Evolutionary conservation across 1,284 basidiomycete species (phyloP).

Genomic region (Tranzscheliella williamsii): DNA sequence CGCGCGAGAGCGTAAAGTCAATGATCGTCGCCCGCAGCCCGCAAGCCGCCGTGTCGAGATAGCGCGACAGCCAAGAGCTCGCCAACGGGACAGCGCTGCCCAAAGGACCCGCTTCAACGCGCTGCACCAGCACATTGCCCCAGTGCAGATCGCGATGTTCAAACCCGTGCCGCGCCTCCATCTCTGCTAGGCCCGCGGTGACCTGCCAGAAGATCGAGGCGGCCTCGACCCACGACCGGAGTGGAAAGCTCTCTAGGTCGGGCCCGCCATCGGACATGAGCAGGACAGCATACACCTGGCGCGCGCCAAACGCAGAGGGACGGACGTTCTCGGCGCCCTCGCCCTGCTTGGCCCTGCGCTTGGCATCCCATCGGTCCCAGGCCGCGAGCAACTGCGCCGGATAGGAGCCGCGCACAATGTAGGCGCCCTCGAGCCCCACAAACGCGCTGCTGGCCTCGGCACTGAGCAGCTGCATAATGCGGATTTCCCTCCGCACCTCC

Average conservation of each 20-base stretch:
- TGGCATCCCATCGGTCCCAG: conserved; percentile 81
- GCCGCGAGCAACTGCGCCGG: conserved; percentile 74
- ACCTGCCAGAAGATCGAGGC: conserved; percentile 90
- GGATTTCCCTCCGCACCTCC: conserved; percentile 83
- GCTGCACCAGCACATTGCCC: conserved; percentile 85
- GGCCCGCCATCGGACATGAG: conserved; percentile 84
- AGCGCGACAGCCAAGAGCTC: neutral
- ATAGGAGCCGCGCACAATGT: conserved; percentile 82
- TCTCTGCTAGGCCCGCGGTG: conserved; percentile 72
- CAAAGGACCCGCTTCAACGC: neutral
- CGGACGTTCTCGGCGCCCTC: conserved; percentile 78
- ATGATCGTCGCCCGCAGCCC: conserved; percentile 83
- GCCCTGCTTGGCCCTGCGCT: conserved; percentile 62
- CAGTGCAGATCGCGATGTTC: conserved; percentile 98
- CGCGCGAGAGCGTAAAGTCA: conserved; percentile 86
- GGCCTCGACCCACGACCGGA: conserved; percentile 81
- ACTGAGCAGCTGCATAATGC: conserved; percentile 74
- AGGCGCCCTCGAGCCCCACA: conserved; percentile 65
- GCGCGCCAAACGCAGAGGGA: conserved; percentile 74
- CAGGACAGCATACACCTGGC: conserved; percentile 84
- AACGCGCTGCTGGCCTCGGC: conserved; percentile 8
- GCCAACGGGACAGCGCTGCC: neutral
- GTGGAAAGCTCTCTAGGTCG: conserved; percentile 81
- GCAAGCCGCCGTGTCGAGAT: conserved; percentile 53
- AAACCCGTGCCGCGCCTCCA: conserved; percentile 77